A percentile compares a stretch with the other conserved stretches of the same genome.
Evolutionary conservation across 768 basidiomycete species (phyloP).

Genomic region (Lentinula raphanica): DNA sequence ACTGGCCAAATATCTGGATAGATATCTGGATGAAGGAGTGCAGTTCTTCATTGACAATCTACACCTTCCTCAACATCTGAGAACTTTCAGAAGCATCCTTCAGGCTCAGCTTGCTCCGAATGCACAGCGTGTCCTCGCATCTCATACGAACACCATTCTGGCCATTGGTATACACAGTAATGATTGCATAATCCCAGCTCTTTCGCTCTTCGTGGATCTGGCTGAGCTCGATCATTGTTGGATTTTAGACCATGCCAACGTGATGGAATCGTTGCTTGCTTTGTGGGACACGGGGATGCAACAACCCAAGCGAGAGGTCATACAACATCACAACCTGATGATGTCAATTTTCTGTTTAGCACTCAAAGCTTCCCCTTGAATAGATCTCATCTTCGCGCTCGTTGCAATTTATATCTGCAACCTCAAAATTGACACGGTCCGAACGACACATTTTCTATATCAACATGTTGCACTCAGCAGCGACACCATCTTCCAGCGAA

Average conservation of each 20-base stretch:
- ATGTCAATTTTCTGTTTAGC: slow-evolving; percentile 74
- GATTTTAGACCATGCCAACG: slow-evolving; percentile 62
- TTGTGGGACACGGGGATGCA: slow-evolving; percentile 63
- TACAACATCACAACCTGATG: slow-evolving; percentile 60
- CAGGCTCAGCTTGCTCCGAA: slow-evolving; percentile 74
- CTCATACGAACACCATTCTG: slow-evolving; percentile 51
- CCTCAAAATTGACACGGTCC: slow-evolving; percentile 76
- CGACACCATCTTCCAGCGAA: slow-evolving; percentile 68
- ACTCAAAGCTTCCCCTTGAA: slow-evolving; percentile 63
- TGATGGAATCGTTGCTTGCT: slow-evolving; percentile 64
- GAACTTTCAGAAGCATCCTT: slow-evolving; percentile 80
- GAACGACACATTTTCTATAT: slow-evolving; percentile 80
- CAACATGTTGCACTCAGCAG: slow-evolving; percentile 73
- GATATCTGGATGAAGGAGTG: slow-evolving; percentile 81
- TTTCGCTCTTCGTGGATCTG: slow-evolving; percentile 76
- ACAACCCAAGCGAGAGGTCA: slow-evolving; percentile 43
- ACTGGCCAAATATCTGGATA: slow-evolving; percentile 84
- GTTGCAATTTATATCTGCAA: slow-evolving; percentile 75
- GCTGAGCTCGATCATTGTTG: slow-evolving; percentile 61
- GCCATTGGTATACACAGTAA: slow-evolving; percentile 43
- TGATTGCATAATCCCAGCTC: slow-evolving; percentile 62
- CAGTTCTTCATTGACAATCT: slow-evolving; percentile 81
- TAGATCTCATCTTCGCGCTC: slow-evolving; percentile 87
- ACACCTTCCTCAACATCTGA: slow-evolving; percentile 71
- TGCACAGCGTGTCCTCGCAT: slow-evolving; percentile 61